Evolutionary conservation across 129 eudicot genomes (phyloP), one percentile per base, ranked within the genome.

Genomic region (Rutidosis leptorrhynchoides): DNA sequence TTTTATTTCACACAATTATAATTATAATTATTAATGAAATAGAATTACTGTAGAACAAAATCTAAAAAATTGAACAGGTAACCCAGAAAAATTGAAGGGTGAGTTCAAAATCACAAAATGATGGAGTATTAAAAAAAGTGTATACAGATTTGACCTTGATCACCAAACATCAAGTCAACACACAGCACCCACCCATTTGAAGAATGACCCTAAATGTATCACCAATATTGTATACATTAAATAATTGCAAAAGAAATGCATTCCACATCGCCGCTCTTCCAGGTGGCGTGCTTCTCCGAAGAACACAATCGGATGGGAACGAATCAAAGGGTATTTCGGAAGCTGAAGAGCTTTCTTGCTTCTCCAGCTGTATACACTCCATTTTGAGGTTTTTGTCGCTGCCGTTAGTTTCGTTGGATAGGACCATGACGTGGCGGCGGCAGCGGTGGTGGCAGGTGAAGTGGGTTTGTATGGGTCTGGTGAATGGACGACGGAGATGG

Each of bases 261-360:
- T 83, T 85, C 45, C 96, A 95, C 85, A 88, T 79, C n/a, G 98
- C 96, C 2, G 96, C 98, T 92, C 98, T 77, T 92, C 96, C 45
- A 88, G 73, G 61, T 71, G 75, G 23, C 98, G 56, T 0, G 96
- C 98, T 71, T 88, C 98, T 21, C 98, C 98, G 64, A 96, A 96
- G 75, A 92, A 92, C 63, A 92, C 96, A n/a, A 88, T 82, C 45
- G 96, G 98, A n/a, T 3, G 98, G 98, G 71, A 88, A 92, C 5
- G 80, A 79, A 23, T 85, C 95, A 0, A 92, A 78, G 96, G 98
- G 74, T 92, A 92, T 51, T 92, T 91, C 7, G 96, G 95, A 0
- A 92, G 77, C 52, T 92, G 98, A 1, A 88, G 75, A 2, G 95
- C 98, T 75, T 92, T 92, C 80, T 92, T 92, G 21, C 86, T 56